phyloP scores from a whole-genome alignment of 768 basidiomycete genomes.

The Clitopilus passeckerianus region DNA sequence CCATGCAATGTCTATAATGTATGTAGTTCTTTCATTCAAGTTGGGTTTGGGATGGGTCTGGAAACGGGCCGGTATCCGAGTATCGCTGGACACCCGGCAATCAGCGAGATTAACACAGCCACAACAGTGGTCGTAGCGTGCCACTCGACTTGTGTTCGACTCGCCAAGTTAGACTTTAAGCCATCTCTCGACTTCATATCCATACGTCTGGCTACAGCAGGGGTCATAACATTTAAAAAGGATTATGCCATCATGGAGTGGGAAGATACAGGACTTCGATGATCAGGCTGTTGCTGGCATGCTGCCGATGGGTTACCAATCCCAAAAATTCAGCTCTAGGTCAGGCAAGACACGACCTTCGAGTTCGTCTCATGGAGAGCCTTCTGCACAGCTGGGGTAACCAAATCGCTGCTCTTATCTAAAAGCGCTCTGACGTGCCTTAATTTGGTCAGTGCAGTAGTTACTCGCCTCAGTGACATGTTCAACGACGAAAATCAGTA shows the following conservation, averaged over 20 bases:
- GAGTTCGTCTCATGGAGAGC: background rate
- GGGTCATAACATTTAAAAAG: too few species aligned
- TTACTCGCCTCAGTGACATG: background rate
- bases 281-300: background rate
- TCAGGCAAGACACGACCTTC: background rate
- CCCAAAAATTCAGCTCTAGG: background rate
- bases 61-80: too few species aligned
- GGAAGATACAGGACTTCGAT: background rate
- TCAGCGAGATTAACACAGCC: background rate
- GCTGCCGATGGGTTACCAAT: background rate
- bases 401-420: background rate
- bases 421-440: background rate
- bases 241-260: background rate
- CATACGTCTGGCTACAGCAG: too few species aligned
- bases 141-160: too few species aligned
- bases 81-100: background rate
- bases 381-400: background rate
- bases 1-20: too few species aligned
- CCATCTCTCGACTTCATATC: too few species aligned
- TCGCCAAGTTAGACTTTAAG: too few species aligned
- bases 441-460: background rate
- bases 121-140: background rate
- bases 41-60: too few species aligned
- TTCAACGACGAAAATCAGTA: background rate
- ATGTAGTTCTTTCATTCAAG: too few species aligned